Conservation (phyloP, 768 basidiomycete genomes). For the Pisolithus marmoratus region DNA sequence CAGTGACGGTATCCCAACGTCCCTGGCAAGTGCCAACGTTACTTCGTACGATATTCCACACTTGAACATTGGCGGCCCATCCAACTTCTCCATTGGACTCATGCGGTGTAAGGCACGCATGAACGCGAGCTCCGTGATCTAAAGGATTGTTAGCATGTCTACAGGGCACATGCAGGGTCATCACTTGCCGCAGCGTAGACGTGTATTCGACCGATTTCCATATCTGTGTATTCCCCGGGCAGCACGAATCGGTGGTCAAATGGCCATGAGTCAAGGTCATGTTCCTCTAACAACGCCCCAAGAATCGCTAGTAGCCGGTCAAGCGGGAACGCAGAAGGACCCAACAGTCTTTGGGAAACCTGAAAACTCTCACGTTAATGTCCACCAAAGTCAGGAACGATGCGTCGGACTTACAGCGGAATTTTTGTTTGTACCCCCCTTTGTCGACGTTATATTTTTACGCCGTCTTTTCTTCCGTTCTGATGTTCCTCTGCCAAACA, state of each 20-base stretch:
- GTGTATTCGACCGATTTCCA: conserved; percentile 60
- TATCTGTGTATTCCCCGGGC: conserved; percentile 70
- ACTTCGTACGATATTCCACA: conserved; percentile 62
- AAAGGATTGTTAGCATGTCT: not conserved
- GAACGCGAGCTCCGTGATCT: conserved; percentile 65
- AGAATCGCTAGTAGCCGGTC: conserved; percentile 79
- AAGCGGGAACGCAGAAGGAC: conserved; percentile 71
- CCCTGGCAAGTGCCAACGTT: conserved; percentile 49
- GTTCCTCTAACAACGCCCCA: conserved; percentile 70
- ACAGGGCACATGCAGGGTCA: not conserved
- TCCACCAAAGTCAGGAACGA: not conserved
- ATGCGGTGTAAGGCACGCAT: conserved; percentile 65
- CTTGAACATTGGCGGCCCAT: conserved; percentile 69
- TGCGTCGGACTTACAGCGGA: conserved; percentile 37
- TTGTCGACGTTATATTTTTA: conserved; percentile 33
- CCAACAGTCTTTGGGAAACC: conserved; percentile 74
- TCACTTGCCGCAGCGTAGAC: conserved; percentile 52
- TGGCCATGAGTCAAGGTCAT: conserved; percentile 43
- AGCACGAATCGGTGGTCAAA: conserved; percentile 43
- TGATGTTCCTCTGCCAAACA: conserved; percentile 74
- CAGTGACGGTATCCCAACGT: conserved; percentile 50
- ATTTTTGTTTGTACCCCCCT: conserved; percentile 32
- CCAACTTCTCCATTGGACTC: conserved; percentile 53
- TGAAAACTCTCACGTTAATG: conserved; percentile 18
- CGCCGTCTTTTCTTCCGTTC: conserved; percentile 56